Evolutionary conservation across 768 basidiomycete species (phyloP).

Genomic region (Boletus tomentosulus): DNA sequence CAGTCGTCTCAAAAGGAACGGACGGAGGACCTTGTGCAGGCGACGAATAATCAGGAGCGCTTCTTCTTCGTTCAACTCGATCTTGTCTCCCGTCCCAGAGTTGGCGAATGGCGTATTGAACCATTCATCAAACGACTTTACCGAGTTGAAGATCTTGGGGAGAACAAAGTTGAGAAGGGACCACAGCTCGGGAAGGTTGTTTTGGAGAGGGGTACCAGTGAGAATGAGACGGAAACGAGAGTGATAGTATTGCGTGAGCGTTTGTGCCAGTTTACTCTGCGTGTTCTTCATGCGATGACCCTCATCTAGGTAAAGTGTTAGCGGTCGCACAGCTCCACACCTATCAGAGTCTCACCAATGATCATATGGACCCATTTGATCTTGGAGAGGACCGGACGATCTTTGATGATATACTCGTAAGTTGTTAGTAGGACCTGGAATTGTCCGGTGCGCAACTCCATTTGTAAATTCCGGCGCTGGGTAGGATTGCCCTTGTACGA

Average conservation of each 20-base stretch:
- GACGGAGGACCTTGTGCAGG: slow-evolving; percentile 90
- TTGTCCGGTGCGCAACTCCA: slow-evolving; percentile 69
- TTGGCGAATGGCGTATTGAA: slow-evolving; percentile 99
- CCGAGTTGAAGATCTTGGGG: slow-evolving; percentile 96
- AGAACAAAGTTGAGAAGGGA: slow-evolving; percentile 91
- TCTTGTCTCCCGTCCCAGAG: slow-evolving; percentile 96
- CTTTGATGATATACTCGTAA: slow-evolving; percentile 97
- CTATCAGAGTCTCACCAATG: slow-evolving; percentile 53
- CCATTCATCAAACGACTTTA: slow-evolving; percentile 99
- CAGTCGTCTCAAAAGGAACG: slow-evolving; percentile 86
- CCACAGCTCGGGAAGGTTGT: slow-evolving; percentile 96
- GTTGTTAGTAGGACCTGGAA: slow-evolving; percentile 94
- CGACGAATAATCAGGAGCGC: slow-evolving; percentile 95
- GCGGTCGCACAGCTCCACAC: background rate
- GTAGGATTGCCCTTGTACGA: slow-evolving; percentile 91
- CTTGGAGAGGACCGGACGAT: slow-evolving; percentile 84
- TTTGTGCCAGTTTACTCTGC: slow-evolving; percentile 83
- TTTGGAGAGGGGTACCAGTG: slow-evolving; percentile 94
- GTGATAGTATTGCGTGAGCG: slow-evolving; percentile 88
- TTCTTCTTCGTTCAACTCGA: slow-evolving; percentile 99
- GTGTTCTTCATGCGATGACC: slow-evolving; percentile 99
- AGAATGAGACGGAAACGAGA: slow-evolving; percentile 91
- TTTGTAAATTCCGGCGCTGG: slow-evolving; percentile 74
- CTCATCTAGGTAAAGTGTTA: slow-evolving; percentile 54
- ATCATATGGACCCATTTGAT: slow-evolving; percentile 98